Base-by-base conservation (phyloP, 805 yeast species). In the Hanseniaspora vineae region DNA sequence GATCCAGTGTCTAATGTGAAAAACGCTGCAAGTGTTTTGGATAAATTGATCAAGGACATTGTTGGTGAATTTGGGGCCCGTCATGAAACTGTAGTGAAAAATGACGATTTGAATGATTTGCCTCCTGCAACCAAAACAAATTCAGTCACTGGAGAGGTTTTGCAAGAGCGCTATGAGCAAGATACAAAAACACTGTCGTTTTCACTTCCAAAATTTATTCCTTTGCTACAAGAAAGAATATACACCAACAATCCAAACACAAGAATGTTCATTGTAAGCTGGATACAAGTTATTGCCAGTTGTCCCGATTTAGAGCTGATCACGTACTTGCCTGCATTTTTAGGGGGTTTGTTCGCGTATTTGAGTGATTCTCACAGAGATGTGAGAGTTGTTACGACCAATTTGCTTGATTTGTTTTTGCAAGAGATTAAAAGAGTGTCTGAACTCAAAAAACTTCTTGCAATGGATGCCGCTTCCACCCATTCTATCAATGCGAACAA, bases 11-110 rank as follows among this genome's bases (percentile, higher is more conserved):
- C 83, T 42, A 81, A 94, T 35, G 97, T 92, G 31, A 84, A 89
- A 57, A 90, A 88, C 56, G 98, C 96, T 10, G 97, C 97, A 5
- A 96, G 89, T 64, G 73, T 92, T 42, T 73, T 92, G 52, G 97
- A 92, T 63, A 65, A 97, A 33, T 71, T 92, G 50, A 78, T 92
- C 55, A 89, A 92, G 61, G 98, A 92, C 61, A 89, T 92, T 42
- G 96, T 90, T 0, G 84, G 95, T 44, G 97, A 94, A 52, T 86
- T 89, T 58, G 95, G 97, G 0, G 6, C 40, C 11, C n/a, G 19
- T 4, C 17, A 37, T 15, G 80, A 87, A 2, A 82, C 90, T 17
- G 74, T 84, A 1, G 75, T 87, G 39, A 80, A 78, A 54, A 72
- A 59, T 58, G 19, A 10, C 5, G 68, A 58, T 61, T 72, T 69